Evolutionary conservation across 768 basidiomycete genomes (phyloP).

Genomic region (Mycena vulgaris): DNA sequence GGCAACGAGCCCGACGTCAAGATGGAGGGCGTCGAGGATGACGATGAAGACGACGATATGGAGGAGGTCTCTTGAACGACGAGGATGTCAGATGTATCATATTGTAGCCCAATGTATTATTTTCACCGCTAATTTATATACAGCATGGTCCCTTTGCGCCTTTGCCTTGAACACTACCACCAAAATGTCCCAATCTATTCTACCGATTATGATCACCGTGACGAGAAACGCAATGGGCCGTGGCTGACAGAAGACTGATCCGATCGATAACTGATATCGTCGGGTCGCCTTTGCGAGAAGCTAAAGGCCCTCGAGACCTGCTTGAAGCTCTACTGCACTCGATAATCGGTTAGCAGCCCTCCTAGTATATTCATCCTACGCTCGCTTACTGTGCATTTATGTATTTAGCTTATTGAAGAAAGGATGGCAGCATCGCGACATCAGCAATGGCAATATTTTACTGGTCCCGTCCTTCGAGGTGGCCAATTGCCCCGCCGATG

Average conservation of each 20-base stretch:
- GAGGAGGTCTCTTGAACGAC: slow-evolving; percentile 64
- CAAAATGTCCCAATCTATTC: too few relatives aligned
- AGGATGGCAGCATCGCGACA: neutral
- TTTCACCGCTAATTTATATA: neutral
- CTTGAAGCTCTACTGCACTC: neutral
- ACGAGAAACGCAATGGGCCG: too few relatives aligned
- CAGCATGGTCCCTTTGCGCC: too few relatives aligned
- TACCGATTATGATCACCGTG: too few relatives aligned
- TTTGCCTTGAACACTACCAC: too few relatives aligned
- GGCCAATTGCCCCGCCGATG: neutral
- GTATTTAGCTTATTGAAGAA: neutral
- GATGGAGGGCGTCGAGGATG: slow-evolving; percentile 69
- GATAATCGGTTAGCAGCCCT: neutral
- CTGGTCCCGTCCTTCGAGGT: too few relatives aligned
- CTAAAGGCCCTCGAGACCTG: neutral
- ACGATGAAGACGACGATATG: slow-evolving; percentile 77
- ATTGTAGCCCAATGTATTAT: slow-evolving; percentile 24
- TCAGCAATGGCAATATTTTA: neutral
- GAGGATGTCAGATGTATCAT: slow-evolving; percentile 14
- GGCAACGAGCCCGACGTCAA: slow-evolving; percentile 52
- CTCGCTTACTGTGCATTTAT: too few relatives aligned
- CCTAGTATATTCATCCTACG: too few relatives aligned
- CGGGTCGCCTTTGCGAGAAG: neutral
- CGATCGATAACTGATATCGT: too few relatives aligned
- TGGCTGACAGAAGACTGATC: too few relatives aligned